phyloP scores from a whole-genome alignment of 345 rosid genomes.

The Psidium guajava region DNA sequence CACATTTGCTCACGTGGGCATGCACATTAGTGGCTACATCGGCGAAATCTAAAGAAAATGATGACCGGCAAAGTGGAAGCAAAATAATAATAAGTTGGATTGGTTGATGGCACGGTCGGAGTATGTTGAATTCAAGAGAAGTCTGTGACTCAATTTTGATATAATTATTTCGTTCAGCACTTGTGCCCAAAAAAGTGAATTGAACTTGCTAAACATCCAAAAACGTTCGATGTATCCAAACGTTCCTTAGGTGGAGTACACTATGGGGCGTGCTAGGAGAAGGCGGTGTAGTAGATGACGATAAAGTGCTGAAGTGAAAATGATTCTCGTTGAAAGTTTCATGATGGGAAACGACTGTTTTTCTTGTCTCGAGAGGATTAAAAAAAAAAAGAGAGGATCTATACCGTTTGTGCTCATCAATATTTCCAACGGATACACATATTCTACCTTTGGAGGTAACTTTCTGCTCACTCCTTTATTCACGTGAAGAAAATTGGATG shows the following conservation, averaged over 20 bases:
- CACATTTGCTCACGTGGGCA: background rate
- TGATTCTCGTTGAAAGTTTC: background rate
- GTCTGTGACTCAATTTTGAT: background rate
- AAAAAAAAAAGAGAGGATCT: background rate
- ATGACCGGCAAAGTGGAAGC: background rate
- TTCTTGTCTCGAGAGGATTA: fast-evolving
- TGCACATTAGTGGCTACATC: background rate
- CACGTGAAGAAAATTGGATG: background rate
- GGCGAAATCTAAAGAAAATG: background rate
- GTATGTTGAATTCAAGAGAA: too few relatives aligned
- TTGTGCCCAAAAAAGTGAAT: background rate
- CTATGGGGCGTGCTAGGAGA: background rate
- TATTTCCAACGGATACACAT: background rate
- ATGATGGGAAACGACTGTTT: background rate
- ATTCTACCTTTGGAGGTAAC: background rate
- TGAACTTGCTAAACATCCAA: background rate
- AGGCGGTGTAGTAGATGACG: background rate
- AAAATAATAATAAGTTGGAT: background rate
- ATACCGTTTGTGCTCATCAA: background rate
- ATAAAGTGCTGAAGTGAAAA: background rate
- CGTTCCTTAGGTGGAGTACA: background rate
- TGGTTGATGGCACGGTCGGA: too few relatives aligned
- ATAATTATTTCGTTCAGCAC: background rate
- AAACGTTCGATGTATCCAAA: background rate
- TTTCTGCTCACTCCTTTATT: background rate